These are phyloP conservation scores for Kwoniella dendrophila DNA, from an alignment of 768 basidiomycete species.

Conservation along the genomic window DNA sequence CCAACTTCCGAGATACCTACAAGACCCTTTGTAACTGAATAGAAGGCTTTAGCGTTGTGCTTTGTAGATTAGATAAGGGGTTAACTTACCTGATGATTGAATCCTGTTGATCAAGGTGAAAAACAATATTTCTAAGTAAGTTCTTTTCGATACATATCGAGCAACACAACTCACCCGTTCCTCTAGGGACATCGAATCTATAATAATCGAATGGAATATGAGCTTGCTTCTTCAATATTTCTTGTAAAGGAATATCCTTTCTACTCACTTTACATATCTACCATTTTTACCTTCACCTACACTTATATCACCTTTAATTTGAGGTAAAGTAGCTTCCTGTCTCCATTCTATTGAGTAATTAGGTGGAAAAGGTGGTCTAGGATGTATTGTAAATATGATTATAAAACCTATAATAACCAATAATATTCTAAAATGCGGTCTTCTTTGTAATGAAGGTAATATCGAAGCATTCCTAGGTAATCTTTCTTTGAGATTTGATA, in stretches of 20 bases:
- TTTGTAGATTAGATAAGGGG: not conserved
- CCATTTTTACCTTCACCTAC: conserved; percentile 38
- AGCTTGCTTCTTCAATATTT: not conserved
- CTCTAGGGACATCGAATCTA: conserved; percentile 51
- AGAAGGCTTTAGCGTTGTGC: not conserved
- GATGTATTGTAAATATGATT: conserved; percentile 26
- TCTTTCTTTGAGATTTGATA: not conserved
- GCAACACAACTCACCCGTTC: conserved; percentile 33
- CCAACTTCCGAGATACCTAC: conserved; percentile 23
- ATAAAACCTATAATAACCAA: conserved; percentile 23
- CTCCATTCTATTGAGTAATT: conserved; percentile 40
- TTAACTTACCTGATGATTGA: conserved; percentile 50
- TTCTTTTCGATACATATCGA: not conserved
- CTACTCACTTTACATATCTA: conserved; percentile 48
- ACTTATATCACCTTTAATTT: conserved; percentile 21
- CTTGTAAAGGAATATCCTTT: not conserved
- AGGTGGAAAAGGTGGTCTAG: conserved; percentile 49
- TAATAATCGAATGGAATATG: not conserved
- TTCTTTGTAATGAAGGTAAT: conserved; percentile 9
- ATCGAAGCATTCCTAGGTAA: not conserved
- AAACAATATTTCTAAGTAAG: not conserved
- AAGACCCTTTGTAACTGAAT: conserved; percentile 48
- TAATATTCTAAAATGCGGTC: conserved; percentile 21
- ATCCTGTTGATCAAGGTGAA: conserved; percentile 24
- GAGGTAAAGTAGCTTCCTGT: conserved; percentile 29